A percentile compares a stretch with the other conserved stretches of the same genome.
These are phyloP conservation scores for Puccinia polysora DNA, from an alignment of 1,284 basidiomycete species.

Conservation along the genomic window DNA sequence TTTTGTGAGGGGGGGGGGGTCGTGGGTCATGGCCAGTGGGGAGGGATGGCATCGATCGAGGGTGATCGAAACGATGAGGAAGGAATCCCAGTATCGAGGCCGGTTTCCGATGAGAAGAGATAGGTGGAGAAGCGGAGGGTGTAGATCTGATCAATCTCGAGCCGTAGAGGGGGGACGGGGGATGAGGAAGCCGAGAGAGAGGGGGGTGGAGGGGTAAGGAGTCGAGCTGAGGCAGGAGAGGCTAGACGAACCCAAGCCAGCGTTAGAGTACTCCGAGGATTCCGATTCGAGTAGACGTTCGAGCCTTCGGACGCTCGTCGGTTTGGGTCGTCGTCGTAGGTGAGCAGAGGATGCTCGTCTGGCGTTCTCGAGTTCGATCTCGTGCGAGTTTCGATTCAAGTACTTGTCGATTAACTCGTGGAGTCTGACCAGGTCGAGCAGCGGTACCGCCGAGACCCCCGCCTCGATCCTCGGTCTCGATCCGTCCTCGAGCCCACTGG, in stretches of 20 bases:
- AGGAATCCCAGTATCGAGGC: background rate
- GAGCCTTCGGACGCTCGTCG: background rate
- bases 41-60: too few species aligned
- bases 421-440: background rate
- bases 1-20: too few species aligned
- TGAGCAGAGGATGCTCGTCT: background rate
- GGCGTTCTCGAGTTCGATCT: background rate
- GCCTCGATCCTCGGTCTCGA: background rate
- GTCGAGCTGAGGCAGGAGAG: background rate
- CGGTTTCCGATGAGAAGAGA: background rate
- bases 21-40: background rate
- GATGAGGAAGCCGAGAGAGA: too few species aligned
- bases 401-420: constrained; percentile 16
- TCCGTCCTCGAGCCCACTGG: background rate
- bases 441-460: background rate
- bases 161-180: too few species aligned
- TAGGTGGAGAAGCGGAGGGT: background rate
- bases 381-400: background rate
- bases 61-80: background rate
- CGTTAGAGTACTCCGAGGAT: background rate
- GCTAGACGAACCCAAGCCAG: constrained; percentile 26
- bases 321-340: constrained; percentile 15
- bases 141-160: too few species aligned
- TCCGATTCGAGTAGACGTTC: background rate
- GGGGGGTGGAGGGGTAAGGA: background rate